Base-by-base conservation (phyloP, 495 filamentous ascomycete species). In the Penicillium tannophilum region DNA sequence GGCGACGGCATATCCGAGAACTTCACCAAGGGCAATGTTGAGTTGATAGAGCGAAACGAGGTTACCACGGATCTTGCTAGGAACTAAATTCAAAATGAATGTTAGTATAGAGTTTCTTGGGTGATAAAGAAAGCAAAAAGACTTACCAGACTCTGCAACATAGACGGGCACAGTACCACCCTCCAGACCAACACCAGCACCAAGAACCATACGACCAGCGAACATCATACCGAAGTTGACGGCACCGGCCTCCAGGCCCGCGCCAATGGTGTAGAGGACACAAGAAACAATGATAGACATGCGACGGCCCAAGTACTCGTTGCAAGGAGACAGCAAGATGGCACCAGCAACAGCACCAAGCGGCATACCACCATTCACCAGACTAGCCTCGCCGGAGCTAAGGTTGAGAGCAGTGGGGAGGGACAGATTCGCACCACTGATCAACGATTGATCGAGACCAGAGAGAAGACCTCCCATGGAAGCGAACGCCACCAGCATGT, bases 11-110 rank as follows among this genome's bases (percentile, higher is more conserved):
- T 86, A 86, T 11, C 85, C 84, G 17, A 86, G 70, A 26, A 88
- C 83, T 65, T 86, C 82, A 46, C 85, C 85, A 0, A 88, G 66
- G 1, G 84, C 84, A 49, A 88, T 87, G 67, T 84, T 86, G 66
- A 86, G 78, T 61, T 88, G 85, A 59, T 86, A 86, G 0, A 86
- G 70, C 0, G 83, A 85, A 23, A 86, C 84, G 41, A 87, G 70
- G 60, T 86, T 86, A 63, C 84, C 84, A 59, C 85, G 82, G 44
- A 84, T 74, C 43, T 73, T 72, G 20, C 76, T 65, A 12, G 80
- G 82, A 31, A 85, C 82, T 53, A 43, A 35, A 41, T 36, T 17
- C 67, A 71, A 59, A 72, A 2, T 67, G 69, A 11, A 76, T 66
- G 53, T 81, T 54, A 56, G 55, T 23, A 42, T 36, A 33, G 7